Evolutionary conservation across 129 eudicot species (phyloP).

Genomic region (Heracleum sosnowskyi): DNA sequence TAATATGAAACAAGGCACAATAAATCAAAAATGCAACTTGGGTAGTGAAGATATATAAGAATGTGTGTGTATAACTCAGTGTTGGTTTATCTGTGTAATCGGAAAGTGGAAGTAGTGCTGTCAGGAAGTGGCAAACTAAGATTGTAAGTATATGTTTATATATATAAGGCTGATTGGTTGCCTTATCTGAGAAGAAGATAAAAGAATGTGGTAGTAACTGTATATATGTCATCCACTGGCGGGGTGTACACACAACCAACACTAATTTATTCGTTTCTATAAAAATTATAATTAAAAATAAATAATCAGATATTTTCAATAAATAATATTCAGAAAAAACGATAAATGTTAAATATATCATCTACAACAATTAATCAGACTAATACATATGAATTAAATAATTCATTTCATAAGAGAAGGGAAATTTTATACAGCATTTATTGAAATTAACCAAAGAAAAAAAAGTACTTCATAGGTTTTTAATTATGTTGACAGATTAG

Average conservation of each 20-base stretch:
- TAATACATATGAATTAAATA: no score
- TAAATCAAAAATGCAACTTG: not conserved
- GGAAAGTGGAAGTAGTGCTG: not conserved
- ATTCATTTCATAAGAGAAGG: no score
- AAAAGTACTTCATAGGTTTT: not conserved
- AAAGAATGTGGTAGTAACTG: conserved; percentile 3
- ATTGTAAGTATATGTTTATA: not conserved
- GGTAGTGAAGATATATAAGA: not conserved
- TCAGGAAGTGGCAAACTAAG: not conserved
- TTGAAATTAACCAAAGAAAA: no score
- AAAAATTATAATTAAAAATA: no score
- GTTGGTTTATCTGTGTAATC: not conserved
- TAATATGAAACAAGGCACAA: not conserved
- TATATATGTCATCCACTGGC: not conserved
- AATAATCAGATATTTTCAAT: no score
- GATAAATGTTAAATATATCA: no score
- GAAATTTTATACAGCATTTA: no score
- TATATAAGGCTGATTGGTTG: not conserved
- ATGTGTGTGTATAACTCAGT: no score
- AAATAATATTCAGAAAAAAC: no score
- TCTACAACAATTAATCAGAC: no score
- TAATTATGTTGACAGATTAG: not conserved
- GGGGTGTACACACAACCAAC: not conserved
- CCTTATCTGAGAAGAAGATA: conserved; percentile 1
- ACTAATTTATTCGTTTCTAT: not conserved